These are phyloP conservation scores for Diutina pseudorugosa DNA, from an alignment of 1,139 yeast species.

Conservation along the genomic window DNA sequence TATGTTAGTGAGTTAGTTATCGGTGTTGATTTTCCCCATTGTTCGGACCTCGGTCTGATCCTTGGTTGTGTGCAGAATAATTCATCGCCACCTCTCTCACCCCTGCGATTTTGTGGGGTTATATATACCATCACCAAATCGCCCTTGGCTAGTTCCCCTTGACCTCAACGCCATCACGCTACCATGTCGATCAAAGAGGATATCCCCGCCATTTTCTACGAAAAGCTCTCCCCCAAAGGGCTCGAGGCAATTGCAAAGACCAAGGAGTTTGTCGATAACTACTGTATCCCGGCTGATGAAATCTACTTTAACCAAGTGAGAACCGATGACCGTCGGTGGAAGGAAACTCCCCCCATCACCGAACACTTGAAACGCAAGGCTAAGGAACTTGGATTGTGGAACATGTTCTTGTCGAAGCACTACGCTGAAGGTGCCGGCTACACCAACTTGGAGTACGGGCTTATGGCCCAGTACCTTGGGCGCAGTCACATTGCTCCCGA, in stretches of 20 bases:
- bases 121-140: not conserved
- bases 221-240: conserved; percentile 36
- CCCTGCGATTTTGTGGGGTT: not conserved
- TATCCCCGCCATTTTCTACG: conserved; percentile 32
- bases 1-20: no score
- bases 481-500: conserved; percentile 46
- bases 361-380: conserved; percentile 47
- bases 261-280: conserved; percentile 45
- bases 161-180: not conserved
- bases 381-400: conserved; percentile 48
- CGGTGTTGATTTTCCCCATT: no score
- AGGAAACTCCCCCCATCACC: conserved; percentile 33
- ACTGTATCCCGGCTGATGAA: conserved; percentile 48
- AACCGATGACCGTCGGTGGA: conserved; percentile 34
- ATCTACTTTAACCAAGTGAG: conserved; percentile 30
- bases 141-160: no score
- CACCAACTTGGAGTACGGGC: conserved; percentile 55
- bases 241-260: conserved; percentile 36
- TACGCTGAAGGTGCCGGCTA: conserved; percentile 45
- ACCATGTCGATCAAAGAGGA: conserved; percentile 10
- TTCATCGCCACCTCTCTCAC: not conserved
- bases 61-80: not conserved
- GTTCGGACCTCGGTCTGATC: not conserved
- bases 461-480: conserved; percentile 62
- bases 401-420: conserved; percentile 45